Evolutionary conservation across 805 yeast species (phyloP).

Genomic region (Metschnikowia kunwiensis): DNA sequence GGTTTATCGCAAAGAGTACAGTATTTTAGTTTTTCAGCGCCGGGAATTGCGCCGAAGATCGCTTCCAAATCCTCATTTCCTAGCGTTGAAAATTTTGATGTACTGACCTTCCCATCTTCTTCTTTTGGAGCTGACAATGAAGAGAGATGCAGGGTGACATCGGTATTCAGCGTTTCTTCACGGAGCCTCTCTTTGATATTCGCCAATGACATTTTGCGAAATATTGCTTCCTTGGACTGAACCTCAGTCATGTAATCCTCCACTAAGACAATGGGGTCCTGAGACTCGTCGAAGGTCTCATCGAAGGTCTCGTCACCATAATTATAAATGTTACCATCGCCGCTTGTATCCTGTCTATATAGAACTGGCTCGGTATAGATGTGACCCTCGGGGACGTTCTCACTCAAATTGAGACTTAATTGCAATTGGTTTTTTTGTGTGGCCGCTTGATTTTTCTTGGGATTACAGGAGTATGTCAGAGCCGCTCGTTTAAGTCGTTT

Average conservation of each 20-base stretch:
- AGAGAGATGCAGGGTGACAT: too few relatives aligned
- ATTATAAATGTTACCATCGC: too few relatives aligned
- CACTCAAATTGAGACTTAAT: background rate
- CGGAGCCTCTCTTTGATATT: conserved; percentile 30
- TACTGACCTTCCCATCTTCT: too few relatives aligned
- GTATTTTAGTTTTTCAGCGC: conserved; percentile 39
- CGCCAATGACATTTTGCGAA: conserved; percentile 36
- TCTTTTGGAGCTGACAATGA: too few relatives aligned
- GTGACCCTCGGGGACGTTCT: background rate
- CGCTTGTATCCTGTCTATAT: too few relatives aligned
- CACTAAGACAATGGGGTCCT: conserved; percentile 46
- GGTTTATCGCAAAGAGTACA: conserved; percentile 74
- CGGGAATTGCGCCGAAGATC: conserved; percentile 39
- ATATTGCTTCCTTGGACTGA: conserved; percentile 12
- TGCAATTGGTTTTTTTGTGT: background rate
- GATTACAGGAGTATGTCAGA: conserved; percentile 4
- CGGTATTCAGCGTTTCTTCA: background rate
- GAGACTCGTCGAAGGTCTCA: conserved; percentile 23
- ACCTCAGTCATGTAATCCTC: conserved; percentile 49
- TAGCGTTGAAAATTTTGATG: background rate
- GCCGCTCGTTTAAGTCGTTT: conserved; percentile 10
- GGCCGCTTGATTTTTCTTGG: background rate
- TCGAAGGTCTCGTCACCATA: conserved; percentile 11
- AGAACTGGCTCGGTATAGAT: too few relatives aligned
- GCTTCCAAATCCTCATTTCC: conserved; percentile 30